These are phyloP conservation scores for Xylaria nigripes DNA, from an alignment of 495 filamentous ascomycete genomes.

Conservation along the genomic window DNA sequence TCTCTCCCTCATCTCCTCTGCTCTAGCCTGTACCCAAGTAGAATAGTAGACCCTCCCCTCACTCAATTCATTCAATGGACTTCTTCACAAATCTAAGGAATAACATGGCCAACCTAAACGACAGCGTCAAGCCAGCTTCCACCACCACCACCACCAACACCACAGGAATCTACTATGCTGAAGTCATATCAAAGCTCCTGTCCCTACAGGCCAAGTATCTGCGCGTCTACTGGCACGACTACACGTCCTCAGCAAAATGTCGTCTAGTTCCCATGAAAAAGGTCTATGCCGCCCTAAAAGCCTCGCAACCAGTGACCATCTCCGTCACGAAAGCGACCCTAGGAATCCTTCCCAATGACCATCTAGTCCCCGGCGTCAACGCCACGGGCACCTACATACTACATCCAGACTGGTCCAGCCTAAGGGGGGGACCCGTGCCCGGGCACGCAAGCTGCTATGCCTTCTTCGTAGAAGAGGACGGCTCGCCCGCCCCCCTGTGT, in stretches of 20 bases:
- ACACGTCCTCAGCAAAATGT: slow-evolving; percentile 59
- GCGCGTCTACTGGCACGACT: slow-evolving; percentile 73
- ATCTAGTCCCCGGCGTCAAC: slow-evolving; percentile 31
- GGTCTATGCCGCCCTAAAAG: slow-evolving; percentile 50
- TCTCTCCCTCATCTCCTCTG: too few relatives aligned
- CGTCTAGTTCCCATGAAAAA: slow-evolving; percentile 62
- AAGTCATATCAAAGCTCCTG: not conserved
- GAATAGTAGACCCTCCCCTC: too few relatives aligned
- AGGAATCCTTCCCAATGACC: slow-evolving; percentile 53
- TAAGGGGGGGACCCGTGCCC: slow-evolving; percentile 46
- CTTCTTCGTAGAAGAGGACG: slow-evolving; percentile 47
- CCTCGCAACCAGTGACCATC: slow-evolving; percentile 42
- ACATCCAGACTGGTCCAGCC: slow-evolving; percentile 50
- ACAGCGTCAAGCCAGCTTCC: not conserved
- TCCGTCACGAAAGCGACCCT: slow-evolving; percentile 48
- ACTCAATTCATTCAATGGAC: too few relatives aligned
- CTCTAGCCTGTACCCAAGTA: too few relatives aligned
- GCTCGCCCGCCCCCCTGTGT: slow-evolving; percentile 40
- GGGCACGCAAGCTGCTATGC: slow-evolving; percentile 55
- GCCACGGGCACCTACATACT: slow-evolving; percentile 54
- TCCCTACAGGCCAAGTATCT: slow-evolving; percentile 42
- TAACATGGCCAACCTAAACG: too few relatives aligned
- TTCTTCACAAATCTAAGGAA: too few relatives aligned
- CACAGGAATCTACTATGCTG: not conserved
- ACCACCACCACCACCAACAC: too few relatives aligned